Evolutionary conservation across 2,329 filamentous ascomycete genomes (phyloP), one percentile per base, ranked within the genome.

Genomic region (Fusarium annulatum): DNA sequence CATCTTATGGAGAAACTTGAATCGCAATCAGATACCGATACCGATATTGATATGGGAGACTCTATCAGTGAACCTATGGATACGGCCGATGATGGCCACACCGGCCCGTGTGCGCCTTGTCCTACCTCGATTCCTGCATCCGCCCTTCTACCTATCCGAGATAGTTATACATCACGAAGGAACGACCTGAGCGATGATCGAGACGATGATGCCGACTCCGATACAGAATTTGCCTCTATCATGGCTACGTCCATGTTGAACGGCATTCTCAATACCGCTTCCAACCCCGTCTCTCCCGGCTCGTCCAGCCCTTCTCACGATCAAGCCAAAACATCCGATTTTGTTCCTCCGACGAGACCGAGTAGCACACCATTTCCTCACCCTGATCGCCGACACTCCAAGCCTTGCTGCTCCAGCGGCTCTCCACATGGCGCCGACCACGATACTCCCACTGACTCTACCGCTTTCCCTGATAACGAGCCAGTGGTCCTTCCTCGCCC

Each of bases 331-430:
- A 78, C 85, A 41, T 61, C 75, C 36, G 73, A 76, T n/a, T 80
- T 82, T 66, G 76, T 82, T 14, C 81, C 81, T 21, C 81, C 81
- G 8, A 79, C 79, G 10, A 85, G 88, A 58, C 88, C 88, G 23
- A 90, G 88, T 78, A 90, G 88, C 80, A 90, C 88, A 4, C 88
- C 88, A 2, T 90, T 90, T 63, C 87, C 87, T 8, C 86, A 88
- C 64, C 86, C 86, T 56, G 87, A 89, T 56, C 85, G 85, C 60
- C 84, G 86, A 53, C 76, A 74, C 61, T 69, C 79, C 33, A 78
- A 77, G 34, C 71, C 78, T 55, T 80, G 76, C 67, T 79, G 74
- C 59, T 67, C 80, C 39, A 69, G 64, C 28, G 77, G 76, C 9
- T 76, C 72, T 45, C 74, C 75, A 26, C 72, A 77, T 52, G 74